A percentile compares a stretch with the other conserved stretches of the same genome.
phyloP scores from a whole-genome alignment of 2,329 filamentous ascomycete species.

The Ophiostoma novo-ulmi region DNA sequence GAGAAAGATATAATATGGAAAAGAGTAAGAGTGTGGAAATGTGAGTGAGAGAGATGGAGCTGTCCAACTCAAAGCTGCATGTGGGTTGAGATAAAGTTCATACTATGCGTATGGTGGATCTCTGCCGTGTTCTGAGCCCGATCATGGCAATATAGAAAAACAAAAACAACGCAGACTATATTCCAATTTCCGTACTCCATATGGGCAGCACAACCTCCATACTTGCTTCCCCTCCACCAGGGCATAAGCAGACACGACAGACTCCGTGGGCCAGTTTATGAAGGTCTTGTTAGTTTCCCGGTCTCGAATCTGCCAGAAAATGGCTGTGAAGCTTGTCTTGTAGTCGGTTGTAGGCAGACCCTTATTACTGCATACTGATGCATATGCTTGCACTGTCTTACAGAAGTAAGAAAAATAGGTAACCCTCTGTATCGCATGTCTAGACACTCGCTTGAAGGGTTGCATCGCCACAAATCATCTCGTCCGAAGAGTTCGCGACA shows the following conservation, averaged over 20 bases:
- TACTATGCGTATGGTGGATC: background rate
- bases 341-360: no score
- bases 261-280: background rate
- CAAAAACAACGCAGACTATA: background rate
- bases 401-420: no score
- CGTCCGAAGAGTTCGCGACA: background rate
- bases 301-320: no score
- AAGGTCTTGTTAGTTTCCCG: no score
- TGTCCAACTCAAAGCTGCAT: no score
- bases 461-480: background rate
- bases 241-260: background rate
- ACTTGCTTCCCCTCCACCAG: background rate
- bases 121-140: background rate
- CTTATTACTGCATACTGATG: no score
- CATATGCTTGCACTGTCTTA: no score
- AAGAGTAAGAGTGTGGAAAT: no score
- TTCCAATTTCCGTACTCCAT: background rate
- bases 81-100: background rate
- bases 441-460: background rate
- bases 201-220: background rate
- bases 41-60: background rate
- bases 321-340: no score
- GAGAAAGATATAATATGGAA: no score
- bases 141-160: constrained; percentile 2
- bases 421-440: background rate